Percentiles rank a stretch among this genome's conserved stretches.
Conservation (phyloP, 2,329 filamentous ascomycete genomes). For the Amphichorda felina region DNA sequence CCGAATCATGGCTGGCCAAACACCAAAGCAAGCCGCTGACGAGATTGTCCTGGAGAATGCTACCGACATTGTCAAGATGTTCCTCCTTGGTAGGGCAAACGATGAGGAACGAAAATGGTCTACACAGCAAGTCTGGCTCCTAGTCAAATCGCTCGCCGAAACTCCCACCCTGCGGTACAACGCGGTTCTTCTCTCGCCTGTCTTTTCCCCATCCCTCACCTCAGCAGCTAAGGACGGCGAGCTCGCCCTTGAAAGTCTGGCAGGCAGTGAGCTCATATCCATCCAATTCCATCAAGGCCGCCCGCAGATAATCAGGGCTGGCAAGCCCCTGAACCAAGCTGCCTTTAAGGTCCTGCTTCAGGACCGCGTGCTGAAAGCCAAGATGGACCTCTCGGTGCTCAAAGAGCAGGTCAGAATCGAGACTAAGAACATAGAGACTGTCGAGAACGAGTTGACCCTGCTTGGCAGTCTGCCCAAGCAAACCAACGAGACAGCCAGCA, state of each 20-base stretch:
- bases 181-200: conserved; percentile 65
- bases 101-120: conserved; percentile 55
- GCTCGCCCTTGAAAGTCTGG: conserved; percentile 63
- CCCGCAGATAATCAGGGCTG: conserved; percentile 65
- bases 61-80: conserved; percentile 88
- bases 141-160: conserved; percentile 69
- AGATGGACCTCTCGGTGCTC: conserved; percentile 61
- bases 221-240: conserved; percentile 50
- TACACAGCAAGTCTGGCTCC: conserved; percentile 76
- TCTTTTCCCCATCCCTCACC: conserved; percentile 51
- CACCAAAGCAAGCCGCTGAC: conserved; percentile 64
- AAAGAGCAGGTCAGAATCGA: conserved; percentile 60
- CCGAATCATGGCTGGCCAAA: conserved; percentile 77
- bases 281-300: conserved; percentile 64
- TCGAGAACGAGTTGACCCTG: conserved; percentile 62
- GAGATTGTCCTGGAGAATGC: conserved; percentile 86
- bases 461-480: conserved; percentile 61
- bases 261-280: conserved; percentile 76
- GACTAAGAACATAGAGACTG: conserved; percentile 62
- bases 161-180: conserved; percentile 67
- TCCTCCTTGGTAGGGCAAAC: conserved; percentile 53
- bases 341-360: conserved; percentile 63
- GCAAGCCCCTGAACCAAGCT: conserved; percentile 75
- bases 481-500: conserved; percentile 52
- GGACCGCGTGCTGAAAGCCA: conserved; percentile 61